Evolutionary conservation across 495 filamentous ascomycete species (phyloP), one percentile per base, ranked within the genome.

Genomic region (Aspergillus olivimuriae): DNA sequence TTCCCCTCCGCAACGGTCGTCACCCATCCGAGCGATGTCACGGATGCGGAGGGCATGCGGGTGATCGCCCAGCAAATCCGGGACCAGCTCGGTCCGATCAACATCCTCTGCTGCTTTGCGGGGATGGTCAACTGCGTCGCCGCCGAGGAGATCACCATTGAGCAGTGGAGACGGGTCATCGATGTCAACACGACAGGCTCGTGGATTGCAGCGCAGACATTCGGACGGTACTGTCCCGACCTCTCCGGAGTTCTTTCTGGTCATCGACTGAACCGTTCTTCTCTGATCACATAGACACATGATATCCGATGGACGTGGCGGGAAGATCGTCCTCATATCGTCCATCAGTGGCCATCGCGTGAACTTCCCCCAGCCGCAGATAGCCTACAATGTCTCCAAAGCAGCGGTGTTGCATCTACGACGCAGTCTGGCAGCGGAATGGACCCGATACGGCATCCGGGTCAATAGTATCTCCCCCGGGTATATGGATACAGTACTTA

Each of bases 401-500:
- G 61, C 66, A 0, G 66, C 51, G 1, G 35, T 72, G 14, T 37
- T 70, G 18, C 54, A 61, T 14, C 42, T 70, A 34, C 56, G 55
- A 36, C 47, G 37, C 18, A 55, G 51, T 32, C 49, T 72, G 5
- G 69, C 69, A 2, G 68, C 68, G 0, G 69, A 72, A 40, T 72
- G 69, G 76, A 67, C 71, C 1, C 50, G 56, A 2, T 64, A 75
- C 44, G 76, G 76, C 2, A 84, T 89, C 42, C 62, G 79, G 12
- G 81, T 85, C 11, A 89, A 87, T 46, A 73, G 67, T 17, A 70
- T 89, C 14, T 74, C 65, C 14, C 84, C 84, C 0, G 83, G 84
- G 7, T 87, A 89, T 53, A 87, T 87, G 82, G 80, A 89, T 56
- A 89, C 83, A 3, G 74, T 86, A 9, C 55, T 86, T 39, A 87